Evolutionary conservation across 2,329 filamentous ascomycete genomes (phyloP).

Genomic region (Penicillium sp.): DNA sequence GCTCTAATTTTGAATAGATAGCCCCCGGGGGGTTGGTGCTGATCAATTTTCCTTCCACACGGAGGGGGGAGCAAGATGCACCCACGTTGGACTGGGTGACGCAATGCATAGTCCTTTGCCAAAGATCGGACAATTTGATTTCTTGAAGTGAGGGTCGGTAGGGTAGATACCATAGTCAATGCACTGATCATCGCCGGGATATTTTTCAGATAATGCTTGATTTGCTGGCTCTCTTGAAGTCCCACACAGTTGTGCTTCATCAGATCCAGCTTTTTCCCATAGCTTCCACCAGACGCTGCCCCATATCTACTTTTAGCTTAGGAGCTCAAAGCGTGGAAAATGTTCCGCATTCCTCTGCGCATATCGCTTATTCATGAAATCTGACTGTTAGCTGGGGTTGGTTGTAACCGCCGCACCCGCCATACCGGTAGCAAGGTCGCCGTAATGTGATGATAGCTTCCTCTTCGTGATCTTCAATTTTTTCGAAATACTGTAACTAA

Average conservation of each 20-base stretch:
- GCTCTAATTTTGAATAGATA: slow-evolving; percentile 5
- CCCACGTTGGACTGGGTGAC: slow-evolving; percentile 3
- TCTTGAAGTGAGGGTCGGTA: not conserved
- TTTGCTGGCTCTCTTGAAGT: not conserved
- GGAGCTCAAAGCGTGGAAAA: not conserved
- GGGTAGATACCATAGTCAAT: not conserved
- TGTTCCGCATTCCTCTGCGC: slow-evolving; percentile 5
- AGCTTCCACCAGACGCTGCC: not conserved
- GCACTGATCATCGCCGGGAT: not conserved
- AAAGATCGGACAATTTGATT: not conserved
- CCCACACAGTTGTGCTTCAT: not conserved
- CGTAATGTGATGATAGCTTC: not conserved
- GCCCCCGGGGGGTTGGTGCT: not conserved
- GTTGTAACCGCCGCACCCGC: slow-evolving; percentile 3
- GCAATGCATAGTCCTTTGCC: not conserved
- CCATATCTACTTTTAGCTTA: not conserved
- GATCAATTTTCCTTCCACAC: not conserved
- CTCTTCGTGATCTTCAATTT: not conserved
- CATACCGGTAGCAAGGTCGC: not conserved
- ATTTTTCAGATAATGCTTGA: not conserved
- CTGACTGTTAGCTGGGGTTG: not conserved
- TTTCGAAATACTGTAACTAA: not conserved
- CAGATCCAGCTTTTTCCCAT: not conserved
- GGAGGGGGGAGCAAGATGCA: not conserved
- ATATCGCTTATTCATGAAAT: not conserved